Evolutionary conservation across 441 rosid species (phyloP), one percentile per base, ranked within the genome.

Genomic region (Brassica hybrid): DNA sequence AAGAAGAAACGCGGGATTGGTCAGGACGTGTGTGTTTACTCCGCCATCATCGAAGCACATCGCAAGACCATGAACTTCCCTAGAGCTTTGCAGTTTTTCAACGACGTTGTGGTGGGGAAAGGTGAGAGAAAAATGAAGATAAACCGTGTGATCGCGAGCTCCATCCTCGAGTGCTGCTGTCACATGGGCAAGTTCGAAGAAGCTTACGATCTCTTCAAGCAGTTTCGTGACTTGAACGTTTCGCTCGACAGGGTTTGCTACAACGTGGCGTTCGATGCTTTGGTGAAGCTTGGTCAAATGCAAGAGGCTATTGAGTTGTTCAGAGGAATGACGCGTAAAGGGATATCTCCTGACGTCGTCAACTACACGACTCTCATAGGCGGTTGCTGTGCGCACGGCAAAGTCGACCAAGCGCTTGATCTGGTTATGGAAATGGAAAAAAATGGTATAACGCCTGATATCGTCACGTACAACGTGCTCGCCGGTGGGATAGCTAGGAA

Each of bases 281-380:
- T 91, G 72, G 88, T 91, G 83, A 88, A 88, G 78, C 76, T 81
- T 27, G 90, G 90, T n/a, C 76, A 79, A 84, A 78, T 87, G 74
- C 86, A 92, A 72, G 91, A 85, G 62, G 95, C 90, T 4, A 13
- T 45, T 5, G 54, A 45, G 54, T 13, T 45, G 54, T 45, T 45
- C 16, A 45, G 54, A 45, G 16, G 54, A 13, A 45, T 45, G 54
- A 45, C 54, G 54, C 2, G 54, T 45, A 13, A 45, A 13, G 54
- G 54, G n/a, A 45, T 45, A 13, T 4, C 54, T 13, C 54, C 54
- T 45, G 54, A 45, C 6, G 54, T 12, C 2, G n/a, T 45, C 54
- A 45, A 45, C 54, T 45, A 45, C 54, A 45, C 54, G 54, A 45
- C 54, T 45, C 5, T 45, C 2, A 45, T 45, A 5, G 16, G 16